phyloP scores from a whole-genome alignment of 768 basidiomycete species.

The Nevesoporus exiguus region DNA sequence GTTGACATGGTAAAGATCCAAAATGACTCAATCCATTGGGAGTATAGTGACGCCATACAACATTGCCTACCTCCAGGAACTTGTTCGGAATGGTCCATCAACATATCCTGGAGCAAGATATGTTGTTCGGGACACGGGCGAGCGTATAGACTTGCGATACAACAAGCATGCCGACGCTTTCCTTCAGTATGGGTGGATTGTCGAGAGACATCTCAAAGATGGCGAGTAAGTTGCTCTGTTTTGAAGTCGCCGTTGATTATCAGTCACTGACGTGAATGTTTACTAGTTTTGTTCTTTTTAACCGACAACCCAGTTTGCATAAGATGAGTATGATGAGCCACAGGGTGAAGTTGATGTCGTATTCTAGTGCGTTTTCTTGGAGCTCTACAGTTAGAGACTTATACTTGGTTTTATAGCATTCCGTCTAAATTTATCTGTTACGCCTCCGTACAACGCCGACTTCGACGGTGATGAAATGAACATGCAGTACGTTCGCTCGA shows the following conservation, averaged over 20 bases:
- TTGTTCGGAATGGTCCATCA: conserved; percentile 92
- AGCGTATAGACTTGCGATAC: conserved; percentile 94
- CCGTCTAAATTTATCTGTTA: conserved; percentile 96
- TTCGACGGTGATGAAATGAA: conserved; percentile 99
- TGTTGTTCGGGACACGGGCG: conserved; percentile 94
- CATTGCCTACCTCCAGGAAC: conserved; percentile 87
- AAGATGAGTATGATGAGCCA: conserved; percentile 99
- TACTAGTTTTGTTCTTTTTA: conserved; percentile 59
- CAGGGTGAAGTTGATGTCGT: conserved; percentile 94
- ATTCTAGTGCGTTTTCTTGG: conserved; percentile 72
- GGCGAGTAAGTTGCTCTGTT: conserved; percentile 77
- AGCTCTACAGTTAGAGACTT: conserved; percentile 8
- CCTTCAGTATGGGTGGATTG: conserved; percentile 97
- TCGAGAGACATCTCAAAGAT: conserved; percentile 95
- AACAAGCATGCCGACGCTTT: conserved; percentile 95
- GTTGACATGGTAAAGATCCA: not conserved
- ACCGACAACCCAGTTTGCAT: conserved; percentile 96
- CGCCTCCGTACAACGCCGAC: conserved; percentile 98
- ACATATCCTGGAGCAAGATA: conserved; percentile 96
- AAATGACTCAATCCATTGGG: conserved; percentile 12
- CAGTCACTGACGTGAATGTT: not conserved
- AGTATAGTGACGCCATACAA: conserved; percentile 91
- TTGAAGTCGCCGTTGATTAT: not conserved
- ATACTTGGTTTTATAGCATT: conserved; percentile 58
- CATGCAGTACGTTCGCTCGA: conserved; percentile 80